These are phyloP conservation scores for Aspergillus eucalypticola DNA, from an alignment of 2,329 filamentous ascomycete genomes.

Conservation along the genomic window DNA sequence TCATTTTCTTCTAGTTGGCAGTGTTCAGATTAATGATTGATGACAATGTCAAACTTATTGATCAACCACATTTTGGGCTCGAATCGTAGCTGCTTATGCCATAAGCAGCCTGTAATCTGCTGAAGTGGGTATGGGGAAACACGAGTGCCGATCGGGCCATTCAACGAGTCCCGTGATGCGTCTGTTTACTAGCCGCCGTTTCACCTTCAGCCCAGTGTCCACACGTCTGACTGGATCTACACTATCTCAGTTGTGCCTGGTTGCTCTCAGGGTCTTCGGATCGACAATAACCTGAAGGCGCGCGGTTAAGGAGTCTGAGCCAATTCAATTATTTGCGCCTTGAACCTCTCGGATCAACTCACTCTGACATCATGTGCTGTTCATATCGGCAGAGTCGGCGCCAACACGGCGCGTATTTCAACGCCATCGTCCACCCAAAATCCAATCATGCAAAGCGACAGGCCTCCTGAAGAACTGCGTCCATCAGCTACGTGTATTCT, in stretches of 20 bases:
- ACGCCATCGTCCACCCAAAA: neutral
- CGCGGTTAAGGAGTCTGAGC: neutral
- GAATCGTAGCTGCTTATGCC: neutral
- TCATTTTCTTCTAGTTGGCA: constrained; percentile 25
- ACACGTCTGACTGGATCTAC: neutral
- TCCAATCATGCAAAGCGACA: constrained; percentile 18
- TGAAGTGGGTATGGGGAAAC: neutral
- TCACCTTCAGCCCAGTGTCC: neutral
- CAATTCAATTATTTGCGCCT: neutral
- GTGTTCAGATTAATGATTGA: constrained; percentile 33
- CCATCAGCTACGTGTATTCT: constrained; percentile 3
- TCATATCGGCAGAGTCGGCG: constrained; percentile 20
- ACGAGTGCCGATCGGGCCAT: neutral
- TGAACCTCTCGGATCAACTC: constrained; percentile 17
- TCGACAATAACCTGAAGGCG: neutral
- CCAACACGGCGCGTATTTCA: constrained; percentile 27
- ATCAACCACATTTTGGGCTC: neutral
- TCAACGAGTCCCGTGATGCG: neutral
- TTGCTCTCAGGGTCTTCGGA: neutral
- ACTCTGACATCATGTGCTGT: constrained; percentile 19
- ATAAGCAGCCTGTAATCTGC: neutral
- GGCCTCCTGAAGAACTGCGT: constrained; percentile 2
- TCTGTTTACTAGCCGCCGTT: neutral
- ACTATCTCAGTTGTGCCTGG: neutral
- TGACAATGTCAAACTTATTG: constrained; percentile 29